These are phyloP conservation scores for Bipolaris zeicola DNA, from an alignment of 2,329 filamentous ascomycete species.

Conservation along the genomic window DNA sequence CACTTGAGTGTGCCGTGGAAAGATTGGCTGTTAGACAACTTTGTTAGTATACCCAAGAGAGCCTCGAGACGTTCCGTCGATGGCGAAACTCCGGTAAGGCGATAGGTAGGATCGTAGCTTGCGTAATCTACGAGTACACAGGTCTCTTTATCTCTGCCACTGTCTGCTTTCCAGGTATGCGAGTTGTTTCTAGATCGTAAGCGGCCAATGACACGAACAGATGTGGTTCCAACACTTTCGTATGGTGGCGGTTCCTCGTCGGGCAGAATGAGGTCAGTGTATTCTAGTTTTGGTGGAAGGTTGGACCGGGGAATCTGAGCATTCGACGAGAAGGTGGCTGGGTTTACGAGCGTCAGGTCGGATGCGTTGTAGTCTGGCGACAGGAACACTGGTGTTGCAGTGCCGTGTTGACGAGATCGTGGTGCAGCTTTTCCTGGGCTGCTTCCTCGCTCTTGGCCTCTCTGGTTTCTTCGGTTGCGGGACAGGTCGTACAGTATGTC, in stretches of 20 bases:
- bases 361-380: constrained; percentile 48
- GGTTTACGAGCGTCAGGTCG: constrained; percentile 53
- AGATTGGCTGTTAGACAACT: constrained; percentile 40
- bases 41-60: constrained; percentile 43
- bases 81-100: constrained; percentile 54
- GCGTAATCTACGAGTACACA: constrained; percentile 74
- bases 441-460: constrained; percentile 21
- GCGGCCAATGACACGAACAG: constrained; percentile 54
- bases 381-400: constrained; percentile 33
- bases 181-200: constrained; percentile 45
- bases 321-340: constrained; percentile 40
- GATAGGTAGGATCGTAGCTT: constrained; percentile 55
- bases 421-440: constrained; percentile 28
- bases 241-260: constrained; percentile 57
- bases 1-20: constrained; percentile 60
- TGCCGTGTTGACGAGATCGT: constrained; percentile 24
- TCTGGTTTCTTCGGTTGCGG: constrained; percentile 61
- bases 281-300: constrained; percentile 53
- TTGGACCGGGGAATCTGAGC: constrained; percentile 28
- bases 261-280: constrained; percentile 51
- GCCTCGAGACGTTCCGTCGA: constrained; percentile 53
- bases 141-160: constrained; percentile 48
- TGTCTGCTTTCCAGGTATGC: constrained; percentile 48
- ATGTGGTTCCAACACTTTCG: constrained; percentile 53
- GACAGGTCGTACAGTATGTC: constrained; percentile 81